Evolutionary conservation across 1,139 yeast species (phyloP).

Genomic region (Keqinozyma sinolaborantium): DNA sequence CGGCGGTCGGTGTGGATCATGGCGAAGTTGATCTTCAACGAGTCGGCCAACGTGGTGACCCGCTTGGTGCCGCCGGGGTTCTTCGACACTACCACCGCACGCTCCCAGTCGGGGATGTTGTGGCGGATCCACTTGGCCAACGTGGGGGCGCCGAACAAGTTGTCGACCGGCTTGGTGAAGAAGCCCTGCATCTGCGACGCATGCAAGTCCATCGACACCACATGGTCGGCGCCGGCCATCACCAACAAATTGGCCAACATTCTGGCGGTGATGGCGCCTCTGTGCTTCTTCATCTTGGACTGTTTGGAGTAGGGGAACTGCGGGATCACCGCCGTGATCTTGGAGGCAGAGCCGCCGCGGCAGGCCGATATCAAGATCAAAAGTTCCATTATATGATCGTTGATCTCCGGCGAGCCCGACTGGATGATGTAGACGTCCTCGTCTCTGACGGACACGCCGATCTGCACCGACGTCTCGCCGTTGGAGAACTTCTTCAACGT

Average conservation of each 20-base stretch:
- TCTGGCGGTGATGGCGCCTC: slow-evolving; percentile 99
- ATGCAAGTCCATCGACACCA: slow-evolving; percentile 95
- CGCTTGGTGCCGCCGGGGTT: slow-evolving; percentile 99
- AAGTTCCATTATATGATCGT: slow-evolving; percentile 96
- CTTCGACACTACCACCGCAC: slow-evolving; percentile 86
- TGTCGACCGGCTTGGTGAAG: slow-evolving; percentile 95
- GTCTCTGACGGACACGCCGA: slow-evolving; percentile 74
- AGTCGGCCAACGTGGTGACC: slow-evolving; percentile 95
- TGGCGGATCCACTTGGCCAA: slow-evolving; percentile 95
- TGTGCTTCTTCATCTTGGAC: slow-evolving; percentile 94
- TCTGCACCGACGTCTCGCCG: slow-evolving; percentile 80
- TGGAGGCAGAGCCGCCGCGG: slow-evolving; percentile 95
- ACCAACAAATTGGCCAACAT: slow-evolving; percentile 93
- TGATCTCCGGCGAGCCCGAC: slow-evolving; percentile 83
- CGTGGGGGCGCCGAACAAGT: slow-evolving; percentile 93
- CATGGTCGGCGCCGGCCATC: slow-evolving; percentile 99
- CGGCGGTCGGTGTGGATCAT: slow-evolving; percentile 99
- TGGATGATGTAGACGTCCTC: slow-evolving; percentile 90
- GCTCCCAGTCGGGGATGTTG: slow-evolving; percentile 76
- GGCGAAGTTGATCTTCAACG: slow-evolving; percentile 92
- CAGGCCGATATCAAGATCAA: slow-evolving; percentile 92
- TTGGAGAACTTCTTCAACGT: slow-evolving; percentile 87
- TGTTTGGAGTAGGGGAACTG: slow-evolving; percentile 98
- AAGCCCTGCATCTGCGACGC: slow-evolving; percentile 99
- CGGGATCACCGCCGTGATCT: slow-evolving; percentile 95